phyloP scores from a whole-genome alignment of 2,329 filamentous ascomycete species.

The Neonectria neomacrospora region DNA sequence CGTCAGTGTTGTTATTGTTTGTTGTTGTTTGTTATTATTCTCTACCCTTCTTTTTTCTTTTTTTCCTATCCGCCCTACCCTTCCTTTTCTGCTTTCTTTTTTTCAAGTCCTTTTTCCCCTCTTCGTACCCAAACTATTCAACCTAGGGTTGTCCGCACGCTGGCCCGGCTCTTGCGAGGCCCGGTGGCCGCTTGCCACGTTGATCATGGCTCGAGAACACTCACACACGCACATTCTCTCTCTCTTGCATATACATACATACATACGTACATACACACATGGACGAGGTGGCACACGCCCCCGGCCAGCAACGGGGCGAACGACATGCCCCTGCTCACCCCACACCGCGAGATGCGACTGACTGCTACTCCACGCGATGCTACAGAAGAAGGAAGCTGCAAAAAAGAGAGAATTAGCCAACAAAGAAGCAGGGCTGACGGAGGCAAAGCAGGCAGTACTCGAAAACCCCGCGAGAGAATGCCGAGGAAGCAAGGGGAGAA shows the following conservation, averaged over 20 bases:
- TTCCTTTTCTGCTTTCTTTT: background rate
- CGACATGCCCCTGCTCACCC: slow-evolving; percentile 24
- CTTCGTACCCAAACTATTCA: slow-evolving; percentile 15
- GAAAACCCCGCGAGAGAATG: slow-evolving; percentile 29
- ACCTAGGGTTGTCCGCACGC: slow-evolving; percentile 9
- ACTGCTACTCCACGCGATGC: slow-evolving; percentile 31
- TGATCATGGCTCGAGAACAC: slow-evolving; percentile 43
- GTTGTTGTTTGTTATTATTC: background rate
- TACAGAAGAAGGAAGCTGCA: slow-evolving; percentile 19
- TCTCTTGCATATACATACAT: background rate
- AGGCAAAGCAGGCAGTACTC: slow-evolving; percentile 27
- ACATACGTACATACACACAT: too few relatives aligned
- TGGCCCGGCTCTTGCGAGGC: slow-evolving; percentile 35
- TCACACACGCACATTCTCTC: slow-evolving; percentile 3
- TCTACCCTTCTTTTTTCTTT: background rate
- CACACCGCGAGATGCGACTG: slow-evolving; percentile 41
- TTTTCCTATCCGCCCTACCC: slow-evolving; percentile 5
- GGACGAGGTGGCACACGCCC: slow-evolving; percentile 25
- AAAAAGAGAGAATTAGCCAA: background rate
- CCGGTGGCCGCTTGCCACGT: slow-evolving; percentile 49
- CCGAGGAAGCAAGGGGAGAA: background rate
- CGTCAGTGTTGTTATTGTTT: slow-evolving; percentile 7
- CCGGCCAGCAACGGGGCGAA: slow-evolving; percentile 33
- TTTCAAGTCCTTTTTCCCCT: background rate
- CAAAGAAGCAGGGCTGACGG: slow-evolving; percentile 36